Evolutionary conservation across 306 rosid species (phyloP).

Genomic region (Begonia masoniana): DNA sequence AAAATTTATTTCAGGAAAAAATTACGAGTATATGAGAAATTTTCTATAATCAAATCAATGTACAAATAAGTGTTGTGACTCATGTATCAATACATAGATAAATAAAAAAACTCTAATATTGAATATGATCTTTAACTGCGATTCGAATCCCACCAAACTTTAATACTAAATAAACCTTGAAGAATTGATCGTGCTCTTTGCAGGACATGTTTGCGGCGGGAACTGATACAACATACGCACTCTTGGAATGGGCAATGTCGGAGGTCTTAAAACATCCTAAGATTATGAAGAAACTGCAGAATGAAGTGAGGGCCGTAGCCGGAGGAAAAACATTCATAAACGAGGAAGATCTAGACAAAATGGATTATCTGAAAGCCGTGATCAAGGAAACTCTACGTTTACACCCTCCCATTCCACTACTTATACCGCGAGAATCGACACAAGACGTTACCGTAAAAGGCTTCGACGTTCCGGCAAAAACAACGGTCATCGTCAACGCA

Average conservation of each 20-base stretch:
- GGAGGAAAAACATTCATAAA: constrained; percentile 13
- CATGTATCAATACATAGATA: too few species aligned
- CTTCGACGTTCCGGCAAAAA: too few species aligned
- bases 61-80: too few species aligned
- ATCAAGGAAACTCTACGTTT: constrained; percentile 29
- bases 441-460: too few species aligned
- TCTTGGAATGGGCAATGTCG: constrained; percentile 43
- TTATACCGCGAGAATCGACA: constrained; percentile 25
- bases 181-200: neutral
- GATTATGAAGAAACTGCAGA: constrained; percentile 21
- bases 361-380: constrained; percentile 35
- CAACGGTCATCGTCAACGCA: too few species aligned
- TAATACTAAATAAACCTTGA: too few species aligned
- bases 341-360: constrained; percentile 22
- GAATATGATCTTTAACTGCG: too few species aligned
- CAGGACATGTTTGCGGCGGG: constrained; percentile 40
- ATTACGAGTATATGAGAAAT: too few species aligned
- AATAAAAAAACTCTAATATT: too few species aligned
- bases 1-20: too few species aligned
- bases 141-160: too few species aligned
- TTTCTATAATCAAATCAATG: too few species aligned
- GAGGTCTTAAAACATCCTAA: constrained; percentile 29
- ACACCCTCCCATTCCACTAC: constrained; percentile 31
- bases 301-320: constrained; percentile 12
- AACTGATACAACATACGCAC: constrained; percentile 27